Base-by-base conservation (phyloP, 495 filamentous ascomycete species). In the Daldinia grandis region DNA sequence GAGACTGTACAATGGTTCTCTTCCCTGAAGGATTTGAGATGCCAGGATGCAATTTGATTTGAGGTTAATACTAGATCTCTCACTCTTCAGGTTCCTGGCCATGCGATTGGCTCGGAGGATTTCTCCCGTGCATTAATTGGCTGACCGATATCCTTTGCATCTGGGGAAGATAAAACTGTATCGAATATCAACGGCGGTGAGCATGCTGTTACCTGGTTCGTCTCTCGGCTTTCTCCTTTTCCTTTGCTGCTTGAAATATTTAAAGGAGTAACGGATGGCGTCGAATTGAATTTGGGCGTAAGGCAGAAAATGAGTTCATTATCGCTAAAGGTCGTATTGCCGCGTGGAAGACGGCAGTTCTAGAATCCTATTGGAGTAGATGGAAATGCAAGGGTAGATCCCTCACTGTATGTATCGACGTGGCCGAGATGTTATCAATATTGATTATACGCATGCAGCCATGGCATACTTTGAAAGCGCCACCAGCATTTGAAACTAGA, bases 41-140 rank as follows among this genome's bases (percentile, higher is more conserved):
- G 33, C 17, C 19, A 28, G 60, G 64, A 61, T 68, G 40, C 4
- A 37, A 37, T 35, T 55, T 55, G 44, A 47, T 64, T 61, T 21
- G 58, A 60, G 21, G 58, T 60, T 55, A 40, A 51, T 58, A 31
- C 56, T 25, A 61, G 56, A 68, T 58, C 62, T 58, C 62, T 44
- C 30, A 37, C 30, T 42, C 8, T 53, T 57, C n/a, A 25, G 19
- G 35, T 55, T 42, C 40, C 19, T 38, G 33, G n/a, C 15, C 0
- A n/a, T 21, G 30, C 54, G n/a, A 73, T 73, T 73, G 65, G 70
- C 8, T 38, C 70, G 70, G 70, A 69, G 65, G 28, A 54, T 66
- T 68, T 66, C 61, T 54, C 65, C 65, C 65, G 65, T 33, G 24
- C 37, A 72, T 65, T 47, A 42, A 68, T 69, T 65, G 62, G 63